A percentile compares a stretch with the other conserved stretches of the same genome.
Conservation (phyloP, 2,329 filamentous ascomycete genomes). For the Aspergillus ochraceus region DNA sequence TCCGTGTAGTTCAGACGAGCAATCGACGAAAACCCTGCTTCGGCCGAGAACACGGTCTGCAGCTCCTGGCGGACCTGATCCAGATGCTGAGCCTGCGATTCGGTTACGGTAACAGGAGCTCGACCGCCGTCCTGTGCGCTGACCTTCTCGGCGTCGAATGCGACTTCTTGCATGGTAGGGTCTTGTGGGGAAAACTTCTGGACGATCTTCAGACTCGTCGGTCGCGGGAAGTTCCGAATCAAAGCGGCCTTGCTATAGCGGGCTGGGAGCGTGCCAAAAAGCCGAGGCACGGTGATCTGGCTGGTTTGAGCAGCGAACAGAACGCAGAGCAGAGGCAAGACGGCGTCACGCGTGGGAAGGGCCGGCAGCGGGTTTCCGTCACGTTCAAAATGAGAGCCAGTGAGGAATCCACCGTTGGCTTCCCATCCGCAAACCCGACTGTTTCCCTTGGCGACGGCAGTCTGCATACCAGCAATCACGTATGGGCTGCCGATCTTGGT, state of each 20-base stretch:
- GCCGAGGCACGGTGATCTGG: constrained; percentile 24
- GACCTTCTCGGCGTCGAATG: constrained; percentile 16
- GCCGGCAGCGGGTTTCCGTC: constrained; percentile 29
- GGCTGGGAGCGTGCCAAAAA: constrained; percentile 29
- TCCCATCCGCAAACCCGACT: constrained; percentile 34
- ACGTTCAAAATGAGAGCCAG: constrained; percentile 29
- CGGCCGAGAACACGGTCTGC: constrained; percentile 28
- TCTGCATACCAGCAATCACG: constrained; percentile 35
- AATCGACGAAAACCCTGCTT: constrained; percentile 26
- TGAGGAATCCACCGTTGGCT: constrained; percentile 37
- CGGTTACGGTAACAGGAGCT: constrained; percentile 5
- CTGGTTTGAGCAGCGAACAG: constrained; percentile 29
- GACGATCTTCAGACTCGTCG: constrained; percentile 32
- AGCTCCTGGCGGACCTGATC: constrained; percentile 24
- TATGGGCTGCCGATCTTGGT: constrained; percentile 38
- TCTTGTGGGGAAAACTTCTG: constrained; percentile 27
- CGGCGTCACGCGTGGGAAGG: constrained; percentile 33
- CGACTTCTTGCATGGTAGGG: constrained; percentile 20
- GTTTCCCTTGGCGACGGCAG: constrained; percentile 27
- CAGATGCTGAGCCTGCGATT: constrained; percentile 14
- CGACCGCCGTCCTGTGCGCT: constrained; percentile 11
- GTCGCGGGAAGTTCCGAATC: constrained; percentile 33
- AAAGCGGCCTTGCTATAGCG: constrained; percentile 32
- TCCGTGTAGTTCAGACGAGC: constrained; percentile 31
- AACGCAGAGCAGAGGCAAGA: constrained; percentile 31